Base-by-base conservation (phyloP, 2,329 filamentous ascomycete genomes). In the Exophiala xenobiotica region DNA sequence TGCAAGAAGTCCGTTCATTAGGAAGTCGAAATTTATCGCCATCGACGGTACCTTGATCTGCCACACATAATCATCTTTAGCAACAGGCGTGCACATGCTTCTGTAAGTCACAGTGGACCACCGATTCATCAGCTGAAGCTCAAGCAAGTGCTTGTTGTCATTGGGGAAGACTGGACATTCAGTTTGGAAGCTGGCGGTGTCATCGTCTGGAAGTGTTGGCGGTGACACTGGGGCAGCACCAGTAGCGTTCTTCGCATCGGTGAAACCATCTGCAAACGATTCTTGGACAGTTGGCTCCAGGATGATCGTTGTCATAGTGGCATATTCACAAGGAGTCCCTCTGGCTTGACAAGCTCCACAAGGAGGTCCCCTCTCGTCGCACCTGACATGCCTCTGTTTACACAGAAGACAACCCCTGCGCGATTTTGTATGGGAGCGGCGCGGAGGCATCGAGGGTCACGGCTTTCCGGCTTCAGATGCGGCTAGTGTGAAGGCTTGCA, bases 51-150 rank as follows among this genome's bases (percentile, higher is more conserved):
- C 37, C 22, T 43, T 42, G 11, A 29, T 45, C 37, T 51, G 45
- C 57, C 57, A 53, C 2, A 60, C 35, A 16, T 35, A 23, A n/a
- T 49, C 51, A 37, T 59, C 57, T 12, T 40, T 39, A 12, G 56
- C 43, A 4, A 47, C 44, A 9, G 49, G 46, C 8, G 50, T 60
- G 45, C 31, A 57, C 31, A 56, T 42, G 38, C 47, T 51, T 38
- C 41, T 56, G 50, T 56, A 53, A 2, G 58, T 60, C n/a, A 44
- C 40, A 11, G 47, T 53, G 8, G 56, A 53, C 56, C 57, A 60
- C 7, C 56, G 57, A 40, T 63, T 59, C 53, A 63, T 53, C 22
- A 63, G 58, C 23, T 60, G 50, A 20, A 62, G 42, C 27, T 63
- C 61, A 19, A 63, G 49, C 6, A 61, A 38, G 12, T 42, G 37